Percentiles rank a stretch among this genome's conserved stretches.
These are phyloP conservation scores for Mycena venus DNA, from an alignment of 768 basidiomycete genomes.

Conservation along the genomic window DNA sequence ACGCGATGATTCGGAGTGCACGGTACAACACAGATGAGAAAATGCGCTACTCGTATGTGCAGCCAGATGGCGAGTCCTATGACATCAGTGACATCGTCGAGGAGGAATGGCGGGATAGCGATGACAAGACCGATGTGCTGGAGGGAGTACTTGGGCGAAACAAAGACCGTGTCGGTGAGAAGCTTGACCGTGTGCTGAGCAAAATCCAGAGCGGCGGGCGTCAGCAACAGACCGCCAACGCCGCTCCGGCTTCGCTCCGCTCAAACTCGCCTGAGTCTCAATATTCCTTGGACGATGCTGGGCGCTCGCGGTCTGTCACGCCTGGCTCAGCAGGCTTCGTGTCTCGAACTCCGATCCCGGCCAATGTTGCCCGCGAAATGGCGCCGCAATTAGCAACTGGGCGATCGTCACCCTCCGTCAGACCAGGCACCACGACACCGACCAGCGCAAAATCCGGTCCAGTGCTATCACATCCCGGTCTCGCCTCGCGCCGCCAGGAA, in stretches of 20 bases:
- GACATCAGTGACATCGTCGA: slow-evolving; percentile 96
- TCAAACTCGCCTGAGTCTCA: slow-evolving; percentile 64
- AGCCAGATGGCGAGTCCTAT: slow-evolving; percentile 89
- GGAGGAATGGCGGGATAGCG: slow-evolving; percentile 82
- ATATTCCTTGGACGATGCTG: slow-evolving; percentile 67
- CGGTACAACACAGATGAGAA: slow-evolving; percentile 77
- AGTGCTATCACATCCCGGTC: slow-evolving; percentile 18
- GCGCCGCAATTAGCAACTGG: slow-evolving; percentile 25
- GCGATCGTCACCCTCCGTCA: slow-evolving; percentile 34
- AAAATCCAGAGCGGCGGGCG: slow-evolving; percentile 76
- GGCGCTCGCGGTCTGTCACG: slow-evolving; percentile 57
- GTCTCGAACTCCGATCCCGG: slow-evolving; percentile 48
- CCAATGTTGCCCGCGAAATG: neutral
- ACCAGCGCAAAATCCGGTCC: slow-evolving; percentile 43
- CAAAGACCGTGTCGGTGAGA: slow-evolving; percentile 74
- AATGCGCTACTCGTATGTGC: slow-evolving; percentile 95
- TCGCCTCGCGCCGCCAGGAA: slow-evolving; percentile 64
- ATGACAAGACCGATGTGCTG: slow-evolving; percentile 71
- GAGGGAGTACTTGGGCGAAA: slow-evolving; percentile 73
- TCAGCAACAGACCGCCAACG: neutral
- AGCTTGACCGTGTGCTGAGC: slow-evolving; percentile 79
- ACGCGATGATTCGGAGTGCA: slow-evolving; percentile 87
- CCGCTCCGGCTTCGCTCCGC: slow-evolving; percentile 40
- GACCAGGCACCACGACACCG: slow-evolving; percentile 52
- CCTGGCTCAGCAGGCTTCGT: slow-evolving; percentile 53